These are phyloP conservation scores for Hymenochaete sp. DNA, from an alignment of 1,284 basidiomycete species.

Conservation along the genomic window DNA sequence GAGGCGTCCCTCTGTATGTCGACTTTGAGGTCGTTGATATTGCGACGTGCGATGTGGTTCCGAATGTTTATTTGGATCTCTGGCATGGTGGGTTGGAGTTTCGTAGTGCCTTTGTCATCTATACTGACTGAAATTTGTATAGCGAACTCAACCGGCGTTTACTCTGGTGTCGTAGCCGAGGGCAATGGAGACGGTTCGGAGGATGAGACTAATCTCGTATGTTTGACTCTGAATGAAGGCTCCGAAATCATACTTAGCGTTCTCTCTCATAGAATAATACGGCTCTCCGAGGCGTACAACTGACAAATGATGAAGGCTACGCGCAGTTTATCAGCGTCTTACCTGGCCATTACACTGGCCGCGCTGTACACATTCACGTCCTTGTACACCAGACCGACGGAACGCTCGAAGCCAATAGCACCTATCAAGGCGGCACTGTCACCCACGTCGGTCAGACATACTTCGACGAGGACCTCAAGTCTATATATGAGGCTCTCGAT, in stretches of 20 bases:
- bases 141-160: conserved; percentile 1
- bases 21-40: conserved; percentile 1
- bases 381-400: conserved; percentile 14
- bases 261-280: not conserved
- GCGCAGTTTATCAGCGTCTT: conserved; percentile 1
- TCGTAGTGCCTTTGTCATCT: not conserved
- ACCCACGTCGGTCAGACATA: conserved; percentile 21
- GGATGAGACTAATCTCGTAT: conserved; percentile 1
- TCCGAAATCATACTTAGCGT: not conserved
- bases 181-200: not conserved
- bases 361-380: conserved; percentile 17
- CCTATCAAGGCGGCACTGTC: conserved; percentile 11
- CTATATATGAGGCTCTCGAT: conserved; percentile 13
- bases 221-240: not conserved
- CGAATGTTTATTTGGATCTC: not conserved
- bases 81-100: not conserved
- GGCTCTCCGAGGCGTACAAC: not conserved
- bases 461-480: conserved; percentile 20
- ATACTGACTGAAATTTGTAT: not conserved
- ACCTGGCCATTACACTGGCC: conserved; percentile 5
- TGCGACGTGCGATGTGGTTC: not conserved
- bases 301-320: not conserved
- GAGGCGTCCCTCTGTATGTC: not conserved
- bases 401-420: not conserved
- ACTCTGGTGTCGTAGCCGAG: not conserved